A percentile compares a stretch with the other conserved stretches of the same genome.
These are phyloP conservation scores for Hysterium pulicare DNA, from an alignment of 2,329 filamentous ascomycete species.

Conservation along the genomic window DNA sequence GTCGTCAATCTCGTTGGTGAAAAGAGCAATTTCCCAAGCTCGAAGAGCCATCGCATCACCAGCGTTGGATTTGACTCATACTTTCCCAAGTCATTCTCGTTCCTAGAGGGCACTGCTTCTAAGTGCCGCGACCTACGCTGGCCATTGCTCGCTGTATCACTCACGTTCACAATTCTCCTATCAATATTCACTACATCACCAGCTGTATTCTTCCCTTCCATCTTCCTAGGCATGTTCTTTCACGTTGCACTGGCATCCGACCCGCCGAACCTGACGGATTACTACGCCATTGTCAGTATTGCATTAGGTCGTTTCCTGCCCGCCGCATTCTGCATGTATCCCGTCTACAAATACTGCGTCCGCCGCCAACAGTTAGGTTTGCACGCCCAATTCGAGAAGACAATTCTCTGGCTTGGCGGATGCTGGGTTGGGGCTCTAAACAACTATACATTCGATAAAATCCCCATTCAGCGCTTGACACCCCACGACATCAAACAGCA, in stretches of 20 bases:
- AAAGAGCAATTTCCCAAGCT: slow-evolving; percentile 59
- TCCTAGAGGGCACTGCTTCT: slow-evolving; percentile 63
- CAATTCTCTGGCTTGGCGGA: slow-evolving; percentile 81
- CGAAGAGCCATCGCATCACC: slow-evolving; percentile 67
- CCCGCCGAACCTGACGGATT: slow-evolving; percentile 65
- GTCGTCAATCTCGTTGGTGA: slow-evolving; percentile 72
- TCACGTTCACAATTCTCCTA: slow-evolving; percentile 72
- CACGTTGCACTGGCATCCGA: slow-evolving; percentile 89
- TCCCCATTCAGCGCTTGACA: slow-evolving; percentile 89
- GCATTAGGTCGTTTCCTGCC: slow-evolving; percentile 81
- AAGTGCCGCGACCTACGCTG: slow-evolving; percentile 76
- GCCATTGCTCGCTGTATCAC: slow-evolving; percentile 76
- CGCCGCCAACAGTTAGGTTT: slow-evolving; percentile 68
- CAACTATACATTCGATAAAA: slow-evolving; percentile 93
- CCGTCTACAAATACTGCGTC: slow-evolving; percentile 81
- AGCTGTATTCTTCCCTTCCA: slow-evolving; percentile 76
- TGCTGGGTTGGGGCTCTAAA: slow-evolving; percentile 90
- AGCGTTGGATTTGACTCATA: slow-evolving; percentile 80
- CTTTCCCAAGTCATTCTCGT: slow-evolving; percentile 84
- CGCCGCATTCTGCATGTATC: slow-evolving; percentile 80
- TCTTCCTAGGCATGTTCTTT: slow-evolving; percentile 80
- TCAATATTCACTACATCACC: slow-evolving; percentile 80
- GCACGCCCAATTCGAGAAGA: slow-evolving; percentile 83
- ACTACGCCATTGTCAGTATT: slow-evolving; percentile 71
- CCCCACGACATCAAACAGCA: slow-evolving; percentile 84